Evolutionary conservation across 306 rosid genomes (phyloP), one percentile per base, ranked within the genome.

Genomic region (Cicer cuneatum): DNA sequence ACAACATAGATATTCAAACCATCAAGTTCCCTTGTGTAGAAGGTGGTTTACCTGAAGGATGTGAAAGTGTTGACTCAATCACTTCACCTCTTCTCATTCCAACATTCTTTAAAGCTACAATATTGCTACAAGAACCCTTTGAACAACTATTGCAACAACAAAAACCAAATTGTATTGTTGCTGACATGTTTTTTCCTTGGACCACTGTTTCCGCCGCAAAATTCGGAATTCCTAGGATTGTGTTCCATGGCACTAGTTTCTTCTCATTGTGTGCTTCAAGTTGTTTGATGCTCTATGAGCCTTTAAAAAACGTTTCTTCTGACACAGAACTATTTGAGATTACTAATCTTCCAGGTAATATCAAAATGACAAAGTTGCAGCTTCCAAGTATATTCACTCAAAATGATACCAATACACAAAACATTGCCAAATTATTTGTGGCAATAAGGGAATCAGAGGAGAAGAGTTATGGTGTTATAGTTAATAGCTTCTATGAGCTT

Each of bases 401-500:
- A 59, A 8, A 59, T 3, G 41, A 58, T 29, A 9, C 41, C 6
- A 9, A 10, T 1, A 9, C 64, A 0, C 8, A 58, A 67, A 0
- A 0, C 8, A 5, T 40, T 7, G 12, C 56, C 18, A 72, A n/a
- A 12, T 2, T 81, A 18, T 33, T 13, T 0, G 19, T n/a, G 2
- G 68, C 52, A 19, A 0, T 7, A 0, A 7, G 2, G 10, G 79
- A 83, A 67, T 76, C 83, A 2, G 82, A 82, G 11, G 1, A 0
- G 12, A 74, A 24, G 19, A 82, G 91, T 48, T 86, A 80, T 71
- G 91, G 93, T 2, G 78, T 83, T 68, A 53, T 88, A 42, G 73
- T 80, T 8, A 85, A 90, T 53, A 90, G 85, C 70, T 85, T 88
- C 40, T 82, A 85, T 7, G 96, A 86, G 49, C 93, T 88, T 0